Conservation (phyloP, 2,329 filamentous ascomycete species). For the Xylaria arbuscula region DNA sequence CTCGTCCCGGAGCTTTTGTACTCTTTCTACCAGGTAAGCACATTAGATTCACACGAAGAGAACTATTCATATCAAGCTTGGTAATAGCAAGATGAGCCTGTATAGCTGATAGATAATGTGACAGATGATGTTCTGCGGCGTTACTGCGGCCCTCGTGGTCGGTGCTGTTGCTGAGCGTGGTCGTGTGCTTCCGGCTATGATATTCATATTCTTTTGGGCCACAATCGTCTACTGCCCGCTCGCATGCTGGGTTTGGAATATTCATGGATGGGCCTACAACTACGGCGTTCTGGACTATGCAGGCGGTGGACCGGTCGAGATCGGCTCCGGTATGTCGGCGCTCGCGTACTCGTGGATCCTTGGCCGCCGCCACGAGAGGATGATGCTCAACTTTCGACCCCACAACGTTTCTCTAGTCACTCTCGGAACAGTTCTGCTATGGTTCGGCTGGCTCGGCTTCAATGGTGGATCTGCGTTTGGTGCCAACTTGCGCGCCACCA, state of each 20-base stretch:
- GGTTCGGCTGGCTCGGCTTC: conserved; percentile 99
- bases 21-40: conserved; percentile 86
- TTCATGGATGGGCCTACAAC: conserved; percentile 90
- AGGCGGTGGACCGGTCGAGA: conserved; percentile 96
- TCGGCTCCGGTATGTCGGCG: conserved; percentile 91
- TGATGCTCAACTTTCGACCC: conserved; percentile 99
- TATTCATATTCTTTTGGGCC: conserved; percentile 96
- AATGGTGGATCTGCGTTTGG: conserved; percentile 96
- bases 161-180: conserved; percentile 95
- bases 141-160: conserved; percentile 90
- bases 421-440: conserved; percentile 92
- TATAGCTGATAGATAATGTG: conserved; percentile 28
- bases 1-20: conserved; percentile 91
- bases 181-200: conserved; percentile 90
- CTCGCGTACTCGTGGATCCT: conserved; percentile 96
- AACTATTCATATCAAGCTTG: background rate
- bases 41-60: background rate
- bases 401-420: conserved; percentile 99
- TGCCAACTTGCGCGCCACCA: conserved; percentile 90
- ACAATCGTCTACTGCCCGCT: conserved; percentile 97
- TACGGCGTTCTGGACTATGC: conserved; percentile 97
- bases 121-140: conserved; percentile 96
- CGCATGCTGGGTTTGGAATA: conserved; percentile 96
- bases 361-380: conserved; percentile 95
- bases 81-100: background rate